Evolutionary conservation across 441 rosid species (phyloP).

Genomic region (Brassica balearica): DNA sequence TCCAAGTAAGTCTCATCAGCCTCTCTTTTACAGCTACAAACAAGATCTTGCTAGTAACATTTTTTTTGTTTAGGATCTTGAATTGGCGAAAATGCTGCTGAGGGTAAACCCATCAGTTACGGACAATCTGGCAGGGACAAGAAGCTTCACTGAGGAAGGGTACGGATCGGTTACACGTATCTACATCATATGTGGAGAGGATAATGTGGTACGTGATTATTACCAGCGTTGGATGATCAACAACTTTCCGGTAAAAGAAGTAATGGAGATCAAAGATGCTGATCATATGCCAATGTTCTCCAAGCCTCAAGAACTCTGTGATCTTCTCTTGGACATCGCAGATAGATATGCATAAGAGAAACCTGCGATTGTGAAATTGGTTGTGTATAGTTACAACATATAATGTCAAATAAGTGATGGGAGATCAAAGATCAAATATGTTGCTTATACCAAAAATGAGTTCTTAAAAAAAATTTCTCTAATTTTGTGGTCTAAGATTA

Average conservation of each 20-base stretch:
- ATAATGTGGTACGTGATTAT: constrained; percentile 25
- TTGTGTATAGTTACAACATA: too few relatives aligned
- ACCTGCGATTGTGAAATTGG: not conserved
- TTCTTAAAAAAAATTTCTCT: too few relatives aligned
- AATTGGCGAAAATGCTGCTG: constrained; percentile 47
- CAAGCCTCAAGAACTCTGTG: constrained; percentile 38
- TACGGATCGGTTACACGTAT: constrained; percentile 48
- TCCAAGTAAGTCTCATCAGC: not conserved
- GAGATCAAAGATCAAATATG: too few relatives aligned
- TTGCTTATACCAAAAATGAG: too few relatives aligned
- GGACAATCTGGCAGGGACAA: constrained; percentile 37
- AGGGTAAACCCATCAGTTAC: constrained; percentile 45
- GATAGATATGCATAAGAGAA: not conserved
- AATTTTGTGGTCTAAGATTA: not conserved
- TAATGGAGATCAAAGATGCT: not conserved
- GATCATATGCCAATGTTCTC: constrained; percentile 49
- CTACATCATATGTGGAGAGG: constrained; percentile 40
- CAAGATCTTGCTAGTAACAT: not conserved
- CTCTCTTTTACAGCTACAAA: not conserved
- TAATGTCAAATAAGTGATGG: too few relatives aligned
- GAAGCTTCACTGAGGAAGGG: constrained; percentile 41
- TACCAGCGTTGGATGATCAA: constrained; percentile 49
- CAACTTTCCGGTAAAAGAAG: constrained; percentile 31
- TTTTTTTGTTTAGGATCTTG: constrained; percentile 49
- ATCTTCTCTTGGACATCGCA: constrained; percentile 14